These are phyloP conservation scores for Inonotus hispidus DNA, from an alignment of 1,284 basidiomycete species.

Conservation along the genomic window DNA sequence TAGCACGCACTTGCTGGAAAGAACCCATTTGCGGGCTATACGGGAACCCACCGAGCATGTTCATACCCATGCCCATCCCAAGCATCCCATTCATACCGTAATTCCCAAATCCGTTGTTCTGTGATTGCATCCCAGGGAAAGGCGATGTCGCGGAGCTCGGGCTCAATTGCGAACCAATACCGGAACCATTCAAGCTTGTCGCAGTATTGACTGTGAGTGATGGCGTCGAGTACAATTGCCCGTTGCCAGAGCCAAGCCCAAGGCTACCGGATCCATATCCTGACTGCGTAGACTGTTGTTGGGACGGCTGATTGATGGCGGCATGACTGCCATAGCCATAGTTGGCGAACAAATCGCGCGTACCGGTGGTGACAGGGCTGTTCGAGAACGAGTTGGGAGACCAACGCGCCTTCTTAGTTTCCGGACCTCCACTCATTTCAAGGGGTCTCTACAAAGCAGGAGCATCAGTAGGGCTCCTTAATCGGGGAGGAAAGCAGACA, in stretches of 20 bases:
- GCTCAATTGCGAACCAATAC: constrained; percentile 57
- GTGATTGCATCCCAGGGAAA: constrained; percentile 33
- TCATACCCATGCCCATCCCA: constrained; percentile 41
- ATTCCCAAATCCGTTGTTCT: constrained; percentile 49
- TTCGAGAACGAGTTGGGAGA: constrained; percentile 60
- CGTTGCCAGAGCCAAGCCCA: constrained; percentile 19
- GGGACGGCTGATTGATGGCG: constrained; percentile 43
- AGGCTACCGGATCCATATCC: constrained; percentile 16
- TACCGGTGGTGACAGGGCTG: constrained; percentile 33
- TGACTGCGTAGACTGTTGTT: constrained; percentile 36
- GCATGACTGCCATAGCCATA: constrained; percentile 78
- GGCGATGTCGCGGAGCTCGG: constrained; percentile 47
- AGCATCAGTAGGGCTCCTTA: constrained; percentile 29
- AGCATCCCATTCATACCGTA: constrained; percentile 77
- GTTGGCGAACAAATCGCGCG: constrained; percentile 65
- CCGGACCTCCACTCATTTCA: constrained; percentile 73
- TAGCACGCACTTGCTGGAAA: constrained; percentile 52
- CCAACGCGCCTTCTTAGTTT: constrained; percentile 84
- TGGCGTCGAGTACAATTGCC: constrained; percentile 66
- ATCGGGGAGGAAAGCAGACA: constrained; percentile 33
- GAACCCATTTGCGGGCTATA: constrained; percentile 63
- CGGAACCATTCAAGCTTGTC: constrained; percentile 39
- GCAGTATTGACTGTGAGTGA: constrained; percentile 62
- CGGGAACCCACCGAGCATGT: constrained; percentile 54
- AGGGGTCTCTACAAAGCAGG: constrained; percentile 39